Conservation (phyloP, 2,329 filamentous ascomycete species). For the Penicillium thymicola region DNA sequence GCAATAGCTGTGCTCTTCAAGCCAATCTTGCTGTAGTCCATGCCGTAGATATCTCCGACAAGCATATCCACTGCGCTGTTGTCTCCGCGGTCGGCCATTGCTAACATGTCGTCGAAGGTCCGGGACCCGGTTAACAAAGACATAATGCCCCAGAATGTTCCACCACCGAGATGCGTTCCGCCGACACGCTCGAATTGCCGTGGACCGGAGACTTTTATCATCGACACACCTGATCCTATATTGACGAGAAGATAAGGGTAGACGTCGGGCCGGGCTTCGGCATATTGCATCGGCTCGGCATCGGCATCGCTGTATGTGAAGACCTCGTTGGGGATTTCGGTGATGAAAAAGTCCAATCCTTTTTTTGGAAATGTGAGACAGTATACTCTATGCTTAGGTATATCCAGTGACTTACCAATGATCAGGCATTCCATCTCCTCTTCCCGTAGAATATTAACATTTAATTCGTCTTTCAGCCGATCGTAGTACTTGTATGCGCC, state of each 20-base stretch:
- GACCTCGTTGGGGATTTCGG: constrained; percentile 92
- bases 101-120: constrained; percentile 97
- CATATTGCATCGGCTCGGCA: constrained; percentile 83
- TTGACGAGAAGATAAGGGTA: constrained; percentile 98
- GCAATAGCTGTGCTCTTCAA: constrained; percentile 95
- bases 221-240: constrained; percentile 93
- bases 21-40: constrained; percentile 93
- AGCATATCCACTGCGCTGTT: constrained; percentile 94
- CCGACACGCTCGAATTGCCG: constrained; percentile 85
- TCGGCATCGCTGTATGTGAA: constrained; percentile 92
- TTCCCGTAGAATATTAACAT: constrained; percentile 83
- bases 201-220: constrained; percentile 93
- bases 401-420: constrained; percentile 59
- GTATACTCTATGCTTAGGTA: not conserved
- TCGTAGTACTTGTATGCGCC: constrained; percentile 98
- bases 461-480: constrained; percentile 75
- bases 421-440: constrained; percentile 99
- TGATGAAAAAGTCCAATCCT: constrained; percentile 98
- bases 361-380: not conserved
- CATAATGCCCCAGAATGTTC: constrained; percentile 94
- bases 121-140: constrained; percentile 88
- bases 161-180: constrained; percentile 89
- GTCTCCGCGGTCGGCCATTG: constrained; percentile 84
- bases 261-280: constrained; percentile 71
- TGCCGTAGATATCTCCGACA: constrained; percentile 96